phyloP scores from a whole-genome alignment of 345 rosid species.

The Clarkia xantiana region DNA sequence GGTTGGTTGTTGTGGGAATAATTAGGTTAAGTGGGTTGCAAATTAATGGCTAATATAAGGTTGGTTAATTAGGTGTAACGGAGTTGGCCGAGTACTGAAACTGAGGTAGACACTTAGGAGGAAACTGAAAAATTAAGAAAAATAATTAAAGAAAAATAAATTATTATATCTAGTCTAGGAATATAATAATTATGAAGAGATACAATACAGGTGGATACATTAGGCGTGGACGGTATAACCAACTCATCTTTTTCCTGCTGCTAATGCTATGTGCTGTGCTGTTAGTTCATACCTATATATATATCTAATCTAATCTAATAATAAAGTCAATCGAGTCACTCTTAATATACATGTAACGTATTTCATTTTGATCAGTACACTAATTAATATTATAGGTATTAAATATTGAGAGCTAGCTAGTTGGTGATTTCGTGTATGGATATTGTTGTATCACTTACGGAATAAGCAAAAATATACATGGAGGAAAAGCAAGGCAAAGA shows the following conservation, averaged over 20 bases:
- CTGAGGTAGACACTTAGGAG: background rate
- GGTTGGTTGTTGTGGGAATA: background rate
- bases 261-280: background rate
- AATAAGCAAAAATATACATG: too few species aligned
- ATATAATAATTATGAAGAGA: constrained; percentile 6
- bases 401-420: too few species aligned
- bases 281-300: background rate
- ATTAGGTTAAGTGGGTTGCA: constrained; percentile 2
- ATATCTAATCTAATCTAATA: background rate
- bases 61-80: constrained; percentile 8
- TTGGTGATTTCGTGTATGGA: too few species aligned
- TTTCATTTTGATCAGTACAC: too few species aligned
- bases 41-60: background rate
- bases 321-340: too few species aligned
- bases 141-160: constrained; percentile 15
- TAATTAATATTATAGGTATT: too few species aligned
- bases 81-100: constrained; percentile 6
- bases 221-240: constrained; percentile 29
- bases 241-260: constrained; percentile 25
- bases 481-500: too few species aligned
- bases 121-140: background rate
- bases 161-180: background rate
- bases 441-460: too few species aligned
- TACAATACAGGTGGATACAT: constrained; percentile 34
- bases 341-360: too few species aligned